phyloP scores from a whole-genome alignment of 148 eudicot species.

The Vaccinium macrocarpon region DNA sequence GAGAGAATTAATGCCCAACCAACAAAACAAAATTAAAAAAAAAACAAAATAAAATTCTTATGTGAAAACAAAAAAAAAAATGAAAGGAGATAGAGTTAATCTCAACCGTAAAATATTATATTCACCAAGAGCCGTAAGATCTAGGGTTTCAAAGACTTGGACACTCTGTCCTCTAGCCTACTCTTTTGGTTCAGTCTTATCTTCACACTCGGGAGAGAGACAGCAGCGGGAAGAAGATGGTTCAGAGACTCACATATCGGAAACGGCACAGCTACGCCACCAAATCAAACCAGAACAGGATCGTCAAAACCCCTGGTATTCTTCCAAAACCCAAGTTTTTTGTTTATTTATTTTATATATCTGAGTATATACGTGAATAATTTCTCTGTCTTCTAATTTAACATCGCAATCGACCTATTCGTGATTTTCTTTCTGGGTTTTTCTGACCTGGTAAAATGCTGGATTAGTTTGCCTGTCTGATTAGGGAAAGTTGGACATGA shows the following conservation, averaged over 20 bases:
- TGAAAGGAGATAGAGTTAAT: neutral
- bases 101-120: neutral
- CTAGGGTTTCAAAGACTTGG: constrained; percentile 12
- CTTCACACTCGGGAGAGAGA: neutral
- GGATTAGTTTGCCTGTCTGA: neutral
- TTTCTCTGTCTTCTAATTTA: no score
- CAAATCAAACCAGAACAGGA: constrained; percentile 46
- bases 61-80: no score
- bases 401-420: neutral
- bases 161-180: neutral
- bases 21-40: no score
- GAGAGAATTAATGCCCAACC: no score
- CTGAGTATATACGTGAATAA: neutral
- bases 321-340: neutral
- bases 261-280: constrained; percentile 52
- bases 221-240: constrained; percentile 30
- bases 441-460: neutral
- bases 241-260: constrained; percentile 43
- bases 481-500: neutral
- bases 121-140: constrained; percentile 13
- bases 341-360: no score
- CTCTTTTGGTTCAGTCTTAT: constrained; percentile 11
- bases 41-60: no score
- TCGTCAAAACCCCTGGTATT: constrained; percentile 49
- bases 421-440: neutral